Conservation (phyloP, 176 grass and related monocot species). For the Rhipidocladum racemiflorum region DNA sequence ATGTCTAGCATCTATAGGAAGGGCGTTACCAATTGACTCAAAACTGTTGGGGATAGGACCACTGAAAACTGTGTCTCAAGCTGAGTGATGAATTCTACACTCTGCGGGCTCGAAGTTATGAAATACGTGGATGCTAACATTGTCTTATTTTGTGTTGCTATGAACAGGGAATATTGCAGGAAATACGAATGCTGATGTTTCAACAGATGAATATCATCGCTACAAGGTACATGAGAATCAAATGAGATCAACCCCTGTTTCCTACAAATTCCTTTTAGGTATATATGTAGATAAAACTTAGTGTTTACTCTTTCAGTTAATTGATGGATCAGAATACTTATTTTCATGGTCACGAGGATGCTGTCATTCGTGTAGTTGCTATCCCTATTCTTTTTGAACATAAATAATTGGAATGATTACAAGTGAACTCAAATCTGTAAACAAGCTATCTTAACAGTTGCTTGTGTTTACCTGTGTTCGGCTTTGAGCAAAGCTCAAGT, state of each 20-base stretch:
- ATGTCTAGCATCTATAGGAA: background rate
- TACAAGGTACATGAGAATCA: conserved; percentile 44
- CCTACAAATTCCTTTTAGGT: background rate
- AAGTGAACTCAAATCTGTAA: background rate
- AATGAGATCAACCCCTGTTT: background rate
- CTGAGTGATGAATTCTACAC: background rate
- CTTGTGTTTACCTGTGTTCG: background rate
- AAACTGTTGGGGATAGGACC: background rate
- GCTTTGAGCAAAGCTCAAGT: background rate
- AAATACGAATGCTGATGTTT: conserved; percentile 53
- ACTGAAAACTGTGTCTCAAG: background rate
- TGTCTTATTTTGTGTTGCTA: background rate
- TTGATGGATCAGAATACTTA: conserved; percentile 16
- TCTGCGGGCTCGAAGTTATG: background rate
- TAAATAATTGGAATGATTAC: too few relatives aligned
- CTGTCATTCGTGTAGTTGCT: background rate
- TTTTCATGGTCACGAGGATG: background rate
- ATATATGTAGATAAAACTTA: background rate
- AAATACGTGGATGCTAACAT: background rate
- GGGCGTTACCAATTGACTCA: background rate
- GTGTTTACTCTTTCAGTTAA: background rate
- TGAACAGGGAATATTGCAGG: conserved; percentile 48
- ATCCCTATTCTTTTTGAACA: background rate
- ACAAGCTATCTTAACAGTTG: background rate
- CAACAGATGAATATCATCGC: conserved; percentile 63